Conservation (phyloP, 148 eudicot species). For the Rhododendron henanense region DNA sequence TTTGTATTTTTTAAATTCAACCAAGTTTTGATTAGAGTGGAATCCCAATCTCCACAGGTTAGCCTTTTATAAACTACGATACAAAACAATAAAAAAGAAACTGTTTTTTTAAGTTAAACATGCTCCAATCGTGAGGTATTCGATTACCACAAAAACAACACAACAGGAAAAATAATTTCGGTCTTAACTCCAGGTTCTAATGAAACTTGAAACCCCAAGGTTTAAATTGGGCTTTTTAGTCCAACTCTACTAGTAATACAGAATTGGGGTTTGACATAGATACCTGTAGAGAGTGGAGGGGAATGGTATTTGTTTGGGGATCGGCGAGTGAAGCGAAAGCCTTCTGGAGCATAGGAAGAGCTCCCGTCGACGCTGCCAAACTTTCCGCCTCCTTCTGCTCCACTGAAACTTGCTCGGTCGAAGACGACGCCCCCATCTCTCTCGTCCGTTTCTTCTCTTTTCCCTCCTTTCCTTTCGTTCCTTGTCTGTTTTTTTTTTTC, state of each 20-base stretch:
- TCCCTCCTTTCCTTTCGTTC: too few species aligned
- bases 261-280: neutral
- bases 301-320: constrained; percentile 41
- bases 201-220: neutral
- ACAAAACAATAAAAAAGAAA: neutral
- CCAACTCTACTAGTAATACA: neutral
- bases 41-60: neutral
- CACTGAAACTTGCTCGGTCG: constrained; percentile 35
- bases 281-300: constrained; percentile 67
- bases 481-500: too few species aligned
- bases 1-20: too few species aligned
- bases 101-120: neutral
- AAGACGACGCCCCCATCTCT: constrained; percentile 62
- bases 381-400: constrained; percentile 67
- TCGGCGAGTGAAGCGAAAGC: constrained; percentile 55
- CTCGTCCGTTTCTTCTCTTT: too few species aligned
- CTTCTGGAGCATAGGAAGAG: constrained; percentile 57
- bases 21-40: neutral
- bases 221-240: too few species aligned
- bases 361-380: constrained; percentile 66
- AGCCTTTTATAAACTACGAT: neutral
- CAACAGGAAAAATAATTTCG: neutral
- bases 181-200: neutral
- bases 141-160: neutral
- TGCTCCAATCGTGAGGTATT: neutral